Evolutionary conservation across 2,329 filamentous ascomycete species (phyloP), one percentile per base, ranked within the genome.

Genomic region (Phialemoniopsis sp.): DNA sequence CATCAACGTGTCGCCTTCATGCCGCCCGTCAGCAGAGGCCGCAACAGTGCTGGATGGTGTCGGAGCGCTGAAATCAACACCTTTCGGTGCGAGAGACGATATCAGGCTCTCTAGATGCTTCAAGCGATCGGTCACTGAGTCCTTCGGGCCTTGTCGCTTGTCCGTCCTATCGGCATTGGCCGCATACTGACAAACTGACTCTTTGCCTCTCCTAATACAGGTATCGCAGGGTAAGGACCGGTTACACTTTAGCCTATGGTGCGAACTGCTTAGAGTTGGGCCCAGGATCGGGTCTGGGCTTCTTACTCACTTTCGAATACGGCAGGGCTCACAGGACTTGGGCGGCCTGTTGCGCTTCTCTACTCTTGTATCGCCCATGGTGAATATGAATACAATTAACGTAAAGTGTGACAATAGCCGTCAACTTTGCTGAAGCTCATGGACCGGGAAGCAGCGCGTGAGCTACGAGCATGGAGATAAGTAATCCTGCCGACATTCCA

Each of bases 341-440:
- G 60, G 59, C 8, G 54, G 56, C 7, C 59, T 45, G 14, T 59
- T 60, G 5, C 59, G 47, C 39, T 62, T 63, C 36, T 62, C 59
- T 3, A 53, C 36, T 17, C 47, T 55, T 10, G 21, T 10, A 26
- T 26, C 21, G 21, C 21, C 10, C 21, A 26, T 26, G 21, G 21
- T n/a, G n/a, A n/a, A n/a, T n/a, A n/a, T n/a, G n/a, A n/a, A n/a
- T n/a, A n/a, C n/a, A n/a, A n/a, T n/a, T n/a, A n/a, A n/a, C n/a
- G n/a, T n/a, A n/a, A n/a, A n/a, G n/a, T n/a, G n/a, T n/a, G n/a
- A n/a, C n/a, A n/a, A n/a, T n/a, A n/a, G n/a, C n/a, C n/a, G n/a
- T n/a, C n/a, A n/a, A n/a, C n/a, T n/a, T n/a, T n/a, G n/a, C n/a
- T n/a, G n/a, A n/a, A n/a, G n/a, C n/a, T n/a, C n/a, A n/a, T n/a